Evolutionary conservation across 768 basidiomycete species (phyloP), one percentile per base, ranked within the genome.

Genomic region (Rhizopogon vulgaris): DNA sequence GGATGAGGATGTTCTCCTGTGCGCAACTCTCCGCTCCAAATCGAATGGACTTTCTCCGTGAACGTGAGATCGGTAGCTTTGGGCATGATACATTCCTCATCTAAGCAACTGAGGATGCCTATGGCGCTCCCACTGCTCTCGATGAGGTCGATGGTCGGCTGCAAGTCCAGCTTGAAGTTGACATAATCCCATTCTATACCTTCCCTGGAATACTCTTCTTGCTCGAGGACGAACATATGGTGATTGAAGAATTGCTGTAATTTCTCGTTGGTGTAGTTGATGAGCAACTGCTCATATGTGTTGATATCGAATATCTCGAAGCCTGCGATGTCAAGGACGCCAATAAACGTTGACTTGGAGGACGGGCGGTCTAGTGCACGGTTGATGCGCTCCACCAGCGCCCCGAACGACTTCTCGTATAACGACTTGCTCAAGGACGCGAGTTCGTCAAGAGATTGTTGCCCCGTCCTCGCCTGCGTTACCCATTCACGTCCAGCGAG

Each of bases 11-110:
- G 67, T 41, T 81, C 77, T 8, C 68, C 69, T 25, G 69, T 61
- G 24, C 72, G 63, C 15, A 73, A 73, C 37, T 69, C 68, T 17
- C 66, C 60, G 17, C 56, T 53, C 94, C 94, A 97, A 53, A 91
- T 73, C 11, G 78, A 74, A 60, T 92, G 79, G 2, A 97, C 79
- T 69, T 97, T 98, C 70, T 91, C 82, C 30, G 93, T 92, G 72
- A 99, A 98, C 0, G 94, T 97, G 39, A 82, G 71, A 67, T 99
- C 95, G 11, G 88, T 91, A 3, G 95, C 95, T 65, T 92, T 93
- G n/a, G 95, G 96, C 95, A 98, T 99, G 69, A 99, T 98, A 65
- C 95, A 98, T 57, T 97, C 95, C 65, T 98, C 96, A 66, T 99
- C 96, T 34, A 99, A 72, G 60, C 88, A 86, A 56, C 92, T 90